A percentile compares a stretch with the other conserved stretches of the same genome.
These are phyloP conservation scores for Nigrograna mackinnonii DNA, from an alignment of 2,329 filamentous ascomycete species.

Conservation along the genomic window DNA sequence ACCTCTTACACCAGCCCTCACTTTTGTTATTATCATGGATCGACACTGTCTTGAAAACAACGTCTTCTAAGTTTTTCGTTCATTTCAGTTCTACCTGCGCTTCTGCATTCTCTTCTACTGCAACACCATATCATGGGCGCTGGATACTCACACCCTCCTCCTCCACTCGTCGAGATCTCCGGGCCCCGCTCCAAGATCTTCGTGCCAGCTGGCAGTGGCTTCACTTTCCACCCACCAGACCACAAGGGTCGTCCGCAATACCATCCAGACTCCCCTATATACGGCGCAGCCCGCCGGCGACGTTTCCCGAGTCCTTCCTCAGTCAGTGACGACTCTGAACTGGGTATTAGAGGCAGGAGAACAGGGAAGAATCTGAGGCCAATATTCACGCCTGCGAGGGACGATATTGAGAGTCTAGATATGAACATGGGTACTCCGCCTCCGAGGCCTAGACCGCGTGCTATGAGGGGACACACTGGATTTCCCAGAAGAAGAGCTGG, in stretches of 20 bases:
- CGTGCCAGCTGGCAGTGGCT: constrained; percentile 12
- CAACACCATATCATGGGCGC: too few species aligned
- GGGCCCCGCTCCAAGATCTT: constrained; percentile 21
- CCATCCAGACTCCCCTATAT: not conserved
- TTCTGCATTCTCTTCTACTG: too few species aligned
- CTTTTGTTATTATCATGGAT: too few species aligned
- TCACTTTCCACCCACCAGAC: not conserved
- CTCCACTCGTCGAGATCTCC: constrained; percentile 24
- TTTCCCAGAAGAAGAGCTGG: too few species aligned
- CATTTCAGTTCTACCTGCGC: too few species aligned
- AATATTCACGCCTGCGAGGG: not conserved
- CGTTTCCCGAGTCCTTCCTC: not conserved
- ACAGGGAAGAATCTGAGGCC: not conserved
- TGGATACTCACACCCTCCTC: constrained; percentile 19
- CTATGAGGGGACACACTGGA: too few species aligned
- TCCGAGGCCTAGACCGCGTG: too few species aligned
- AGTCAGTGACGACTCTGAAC: not conserved
- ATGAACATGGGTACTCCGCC: not conserved
- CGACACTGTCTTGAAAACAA: too few species aligned
- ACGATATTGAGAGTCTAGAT: not conserved
- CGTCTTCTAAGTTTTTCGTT: too few species aligned
- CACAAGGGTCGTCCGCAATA: not conserved
- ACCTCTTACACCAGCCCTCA: too few species aligned
- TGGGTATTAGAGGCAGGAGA: not conserved
- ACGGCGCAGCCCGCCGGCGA: not conserved